phyloP scores from a whole-genome alignment of 768 basidiomycete species.

The Rhizopogon vesiculosus region DNA sequence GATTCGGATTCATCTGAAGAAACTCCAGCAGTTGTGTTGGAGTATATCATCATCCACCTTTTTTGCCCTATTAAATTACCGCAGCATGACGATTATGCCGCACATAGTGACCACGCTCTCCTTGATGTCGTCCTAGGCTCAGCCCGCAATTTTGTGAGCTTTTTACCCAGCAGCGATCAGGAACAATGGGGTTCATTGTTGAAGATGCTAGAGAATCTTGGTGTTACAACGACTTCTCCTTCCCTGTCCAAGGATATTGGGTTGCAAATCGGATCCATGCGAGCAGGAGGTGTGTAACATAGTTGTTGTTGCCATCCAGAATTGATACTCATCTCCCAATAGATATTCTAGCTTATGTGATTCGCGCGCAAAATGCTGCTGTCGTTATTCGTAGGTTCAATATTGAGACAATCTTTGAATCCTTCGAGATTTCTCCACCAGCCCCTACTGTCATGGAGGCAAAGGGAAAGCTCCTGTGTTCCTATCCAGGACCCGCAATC shows the following conservation, averaged over 20 bases:
- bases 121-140: constrained; percentile 12
- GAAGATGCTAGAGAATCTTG: constrained; percentile 16
- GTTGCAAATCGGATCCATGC: constrained; percentile 7
- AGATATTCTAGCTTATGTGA: constrained; percentile 15
- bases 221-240: neutral
- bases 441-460: constrained; percentile 8
- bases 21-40: neutral
- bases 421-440: constrained; percentile 18
- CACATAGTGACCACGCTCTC: constrained; percentile 18
- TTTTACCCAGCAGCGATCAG: constrained; percentile 4
- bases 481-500: constrained; percentile 17
- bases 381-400: constrained; percentile 7
- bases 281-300: constrained; percentile 9
- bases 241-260: constrained; percentile 7
- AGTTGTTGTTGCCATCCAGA: neutral
- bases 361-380: constrained; percentile 22
- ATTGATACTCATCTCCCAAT: neutral
- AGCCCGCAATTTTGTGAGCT: constrained; percentile 13
- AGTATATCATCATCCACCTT: constrained; percentile 5
- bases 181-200: constrained; percentile 20
- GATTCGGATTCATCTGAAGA: neutral
- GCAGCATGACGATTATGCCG: constrained; percentile 21
- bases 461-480: constrained; percentile 17
- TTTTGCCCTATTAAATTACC: constrained; percentile 9
- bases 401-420: constrained; percentile 12